Evolutionary conservation across 192 early-diverging fungal species (phyloP), one percentile per base, ranked within the genome.

Genomic region (Entomortierella parvispora): DNA sequence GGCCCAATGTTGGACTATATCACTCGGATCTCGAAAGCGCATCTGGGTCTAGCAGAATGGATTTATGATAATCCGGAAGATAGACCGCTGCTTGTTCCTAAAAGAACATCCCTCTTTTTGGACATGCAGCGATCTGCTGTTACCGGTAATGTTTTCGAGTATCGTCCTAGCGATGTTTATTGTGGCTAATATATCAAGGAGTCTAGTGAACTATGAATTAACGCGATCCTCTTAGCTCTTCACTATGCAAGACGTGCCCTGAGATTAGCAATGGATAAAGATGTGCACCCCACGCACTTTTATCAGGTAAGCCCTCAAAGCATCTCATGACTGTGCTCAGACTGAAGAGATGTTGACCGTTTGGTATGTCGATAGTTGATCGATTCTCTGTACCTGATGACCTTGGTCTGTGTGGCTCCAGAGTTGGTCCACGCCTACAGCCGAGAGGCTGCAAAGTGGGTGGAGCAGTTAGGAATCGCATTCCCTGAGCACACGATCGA

Each of bases 41-140:
- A 65, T 15, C 49, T 65, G 2, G 32, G 25, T 0, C 64, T 60
- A 45, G 70, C 70, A 20, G 14, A 60, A 1, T 74, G 62, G 70
- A 65, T 74, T 31, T 18, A 65, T 26, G 56, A 58, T 18, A 56
- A 60, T 14, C 40, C 56, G 0, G 56, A 55, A 6, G 26, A 49
- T 1, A 28, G 55, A 3, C 47, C 58, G 20, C 3, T 54, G 20
- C 32, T 47, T 4, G n/a, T 50, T 12, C 70, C 70, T 3, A 50
- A 50, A n/a, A 28, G 37, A 10, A 65, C 33, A 8, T 55, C 49
- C 1, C 20, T 65, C 56, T 74, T 74, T 28, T 22, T 26, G 1
- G 70, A 74, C 22, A 74, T 65, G 63, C 62, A 54, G 28, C 31
- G 22, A 9, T 33, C 70, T 12, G 49, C 70, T 23, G 25, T 74